Evolutionary conservation across 2,329 filamentous ascomycete genomes (phyloP), one percentile per base, ranked within the genome.

Genomic region (Ilyonectria mors-panacis): DNA sequence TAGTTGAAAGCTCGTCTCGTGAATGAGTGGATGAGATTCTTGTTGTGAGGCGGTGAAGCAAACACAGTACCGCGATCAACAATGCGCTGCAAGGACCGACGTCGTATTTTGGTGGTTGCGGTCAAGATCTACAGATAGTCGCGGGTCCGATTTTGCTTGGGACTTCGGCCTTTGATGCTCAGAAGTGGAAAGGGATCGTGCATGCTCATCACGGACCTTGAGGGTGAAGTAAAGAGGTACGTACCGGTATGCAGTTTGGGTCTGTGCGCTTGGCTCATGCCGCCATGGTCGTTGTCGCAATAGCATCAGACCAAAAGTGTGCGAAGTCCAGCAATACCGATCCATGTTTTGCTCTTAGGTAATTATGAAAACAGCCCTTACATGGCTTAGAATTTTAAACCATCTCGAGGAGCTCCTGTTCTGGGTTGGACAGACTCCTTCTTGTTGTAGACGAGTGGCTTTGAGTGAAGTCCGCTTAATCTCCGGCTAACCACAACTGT

Each of bases 391-490:
- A 5, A 15, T 39, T 4, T 6, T 15, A 15, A 15, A 1, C 2
- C 13, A 39, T 39, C 13, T 39, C 37, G 4, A 39, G 37, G 17
- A 13, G 6, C 2, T 13, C 13, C 37, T 15, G 37, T 15, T 15
- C 13, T 39, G 6, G 4, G 2, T 28, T 51, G 17, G n/a, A n/a
- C n/a, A 21, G 28, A 21, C 26, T 17, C 26, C 19, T 15, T 26
- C 6, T 17, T 12, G 8, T 21, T 17, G 10, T 19, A 33, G 10
- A 33, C 35, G 15, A 19, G 50, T 42, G 54, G 4, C 21, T 35
- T 15, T 6, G 9, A 7, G 5, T 17, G 28, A 26, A 48, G 35
- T 37, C 28, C 74, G 74, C 70, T 73, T 76, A 75, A 74, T 72
- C 58, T 1, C 68, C 74, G 74, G 73, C 53, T 75, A 75, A 75